phyloP scores from a whole-genome alignment of 2,329 filamentous ascomycete species.

The Trichoderma asperellum region DNA sequence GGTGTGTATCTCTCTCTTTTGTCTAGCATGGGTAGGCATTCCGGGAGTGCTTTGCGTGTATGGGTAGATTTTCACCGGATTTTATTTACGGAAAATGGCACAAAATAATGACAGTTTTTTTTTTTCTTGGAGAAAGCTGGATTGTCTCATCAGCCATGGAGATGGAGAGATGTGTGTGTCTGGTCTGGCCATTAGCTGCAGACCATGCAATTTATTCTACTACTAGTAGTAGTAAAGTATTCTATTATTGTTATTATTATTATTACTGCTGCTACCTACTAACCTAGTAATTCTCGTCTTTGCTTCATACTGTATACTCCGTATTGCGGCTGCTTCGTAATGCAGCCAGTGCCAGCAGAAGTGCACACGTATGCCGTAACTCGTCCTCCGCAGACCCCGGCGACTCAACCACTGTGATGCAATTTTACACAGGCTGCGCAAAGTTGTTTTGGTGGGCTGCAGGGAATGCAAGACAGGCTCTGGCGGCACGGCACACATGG shows the following conservation, averaged over 20 bases:
- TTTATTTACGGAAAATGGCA: conserved; percentile 38
- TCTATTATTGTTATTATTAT: background rate
- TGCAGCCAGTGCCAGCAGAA: background rate
- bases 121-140: background rate
- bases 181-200: background rate
- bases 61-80: conserved; percentile 31
- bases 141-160: background rate
- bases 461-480: conserved; percentile 27
- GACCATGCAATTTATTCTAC: background rate
- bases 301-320: background rate
- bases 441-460: conserved; percentile 26
- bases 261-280: background rate
- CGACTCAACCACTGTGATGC: background rate
- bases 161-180: background rate
- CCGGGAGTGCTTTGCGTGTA: conserved; percentile 30
- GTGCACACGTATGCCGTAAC: conserved; percentile 20
- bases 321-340: background rate
- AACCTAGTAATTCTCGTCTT: no score
- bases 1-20: conserved; percentile 32
- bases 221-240: background rate
- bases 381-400: background rate
- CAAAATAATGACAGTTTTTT: conserved; percentile 38
- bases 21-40: conserved; percentile 35
- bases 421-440: conserved; percentile 26
- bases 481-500: conserved; percentile 2